phyloP scores from a whole-genome alignment of 78 protist genomes.

The Dictyostelium citrinum region DNA sequence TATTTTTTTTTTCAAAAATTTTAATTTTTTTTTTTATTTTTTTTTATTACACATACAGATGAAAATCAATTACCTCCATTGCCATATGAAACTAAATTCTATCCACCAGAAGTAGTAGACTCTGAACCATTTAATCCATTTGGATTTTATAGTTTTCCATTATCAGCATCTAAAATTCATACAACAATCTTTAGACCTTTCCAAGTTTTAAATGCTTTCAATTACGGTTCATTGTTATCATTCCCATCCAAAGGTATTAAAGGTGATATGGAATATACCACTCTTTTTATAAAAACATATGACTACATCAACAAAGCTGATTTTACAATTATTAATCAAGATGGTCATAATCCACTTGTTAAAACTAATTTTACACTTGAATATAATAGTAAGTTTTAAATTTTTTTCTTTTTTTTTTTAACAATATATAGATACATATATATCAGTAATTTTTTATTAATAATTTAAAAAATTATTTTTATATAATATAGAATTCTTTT shows the following conservation, averaged over 20 bases:
- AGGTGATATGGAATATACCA: background rate
- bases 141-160: background rate
- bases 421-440: too few relatives aligned
- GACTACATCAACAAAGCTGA: background rate
- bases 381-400: background rate
- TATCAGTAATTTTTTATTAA: background rate
- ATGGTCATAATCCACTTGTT: background rate
- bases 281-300: background rate
- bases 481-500: background rate
- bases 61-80: background rate
- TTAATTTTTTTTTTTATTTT: too few relatives aligned
- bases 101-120: background rate
- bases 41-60: background rate
- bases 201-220: background rate
- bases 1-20: background rate
- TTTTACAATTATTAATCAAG: background rate
- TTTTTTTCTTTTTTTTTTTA: background rate
- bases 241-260: background rate
- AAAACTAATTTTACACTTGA: background rate
- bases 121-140: background rate
- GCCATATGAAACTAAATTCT: background rate
- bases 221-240: background rate
- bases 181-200: background rate
- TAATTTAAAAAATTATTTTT: background rate
- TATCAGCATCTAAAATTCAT: background rate